Percentiles rank a stretch among this genome's conserved stretches.
These are phyloP conservation scores for Nannizziopsis arthrosporioides DNA, from an alignment of 2,329 filamentous ascomycete species.

Conservation along the genomic window DNA sequence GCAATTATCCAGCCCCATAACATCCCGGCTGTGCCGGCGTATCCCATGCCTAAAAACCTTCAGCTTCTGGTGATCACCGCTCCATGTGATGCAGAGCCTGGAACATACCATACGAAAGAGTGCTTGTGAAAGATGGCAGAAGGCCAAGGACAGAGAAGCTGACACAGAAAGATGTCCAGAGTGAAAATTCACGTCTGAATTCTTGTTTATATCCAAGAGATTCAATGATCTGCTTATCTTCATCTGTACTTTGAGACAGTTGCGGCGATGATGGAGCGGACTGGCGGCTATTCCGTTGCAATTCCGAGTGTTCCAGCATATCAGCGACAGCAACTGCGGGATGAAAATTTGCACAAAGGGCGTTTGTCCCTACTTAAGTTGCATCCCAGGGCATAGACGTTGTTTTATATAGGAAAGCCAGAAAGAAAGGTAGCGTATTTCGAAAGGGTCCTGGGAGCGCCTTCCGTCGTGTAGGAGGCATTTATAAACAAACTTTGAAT, in stretches of 20 bases:
- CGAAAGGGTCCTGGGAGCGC: too few species aligned
- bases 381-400: too few species aligned
- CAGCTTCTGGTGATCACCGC: background rate
- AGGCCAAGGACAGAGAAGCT: conserved; percentile 62
- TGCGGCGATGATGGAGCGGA: conserved; percentile 15
- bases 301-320: background rate
- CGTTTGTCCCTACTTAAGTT: too few species aligned
- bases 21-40: conserved; percentile 51
- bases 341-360: too few species aligned
- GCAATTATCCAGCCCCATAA: conserved; percentile 66
- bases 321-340: too few species aligned
- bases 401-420: too few species aligned
- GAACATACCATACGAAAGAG: conserved; percentile 53
- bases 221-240: conserved; percentile 33
- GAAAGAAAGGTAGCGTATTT: too few species aligned
- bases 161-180: conserved; percentile 65
- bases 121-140: conserved; percentile 59
- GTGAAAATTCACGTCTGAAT: conserved; percentile 58
- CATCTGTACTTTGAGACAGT: conserved; percentile 29
- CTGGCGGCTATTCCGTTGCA: background rate
- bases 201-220: conserved; percentile 46
- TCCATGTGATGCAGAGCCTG: conserved; percentile 18
- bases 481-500: too few species aligned
- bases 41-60: conserved; percentile 35
- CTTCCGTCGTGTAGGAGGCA: too few species aligned